Evolutionary conservation across 306 rosid species (phyloP), one percentile per base, ranked within the genome.

Genomic region (Cicer chorassanicum): DNA sequence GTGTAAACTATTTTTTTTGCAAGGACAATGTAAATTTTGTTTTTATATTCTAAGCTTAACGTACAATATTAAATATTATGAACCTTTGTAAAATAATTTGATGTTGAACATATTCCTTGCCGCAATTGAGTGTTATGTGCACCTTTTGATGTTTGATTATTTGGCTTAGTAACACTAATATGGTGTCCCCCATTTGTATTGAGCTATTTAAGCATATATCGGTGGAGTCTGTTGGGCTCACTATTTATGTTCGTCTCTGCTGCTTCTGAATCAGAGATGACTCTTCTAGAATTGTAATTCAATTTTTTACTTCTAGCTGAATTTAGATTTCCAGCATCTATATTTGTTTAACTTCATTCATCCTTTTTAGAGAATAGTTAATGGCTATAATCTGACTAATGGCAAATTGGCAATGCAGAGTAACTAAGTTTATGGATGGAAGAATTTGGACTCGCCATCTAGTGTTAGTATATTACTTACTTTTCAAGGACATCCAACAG

Each of bases 371-470:
- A 21, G 59, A 29, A 15, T 70, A 8, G 44, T 61, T 40, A 60
- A 18, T 70, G 14, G 14, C 69, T 43, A 64, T 66, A 71, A 45
- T 64, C 13, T 43, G 61, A 65, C 44, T 9, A 54, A 15, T 40
- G 24, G 40, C 38, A 19, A 41, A 54, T 70, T 67, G 41, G 38
- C 43, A 65, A 39, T 72, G 78, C 74, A 45, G 59, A 48, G 13
- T 50, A 14, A 57, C 40, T 13, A 44, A 11, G 21, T 80, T 16
- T 74, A 67, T 68, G 38, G 45, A 45, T 68, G 68, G 48, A 15
- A 29, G 65, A 29, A 29, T 69, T 80, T 69, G 61, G 40, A 70
- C 49, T 51, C 10, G 8, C 60, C 59, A 70, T 48, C 45, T 15
- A 36, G 14, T 62, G 40, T 63, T 38, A 18, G 11, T 70, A 61